These are phyloP conservation scores for Phtheirospermum japonicum DNA, from an alignment of 257 asterid genomes.

Conservation along the genomic window DNA sequence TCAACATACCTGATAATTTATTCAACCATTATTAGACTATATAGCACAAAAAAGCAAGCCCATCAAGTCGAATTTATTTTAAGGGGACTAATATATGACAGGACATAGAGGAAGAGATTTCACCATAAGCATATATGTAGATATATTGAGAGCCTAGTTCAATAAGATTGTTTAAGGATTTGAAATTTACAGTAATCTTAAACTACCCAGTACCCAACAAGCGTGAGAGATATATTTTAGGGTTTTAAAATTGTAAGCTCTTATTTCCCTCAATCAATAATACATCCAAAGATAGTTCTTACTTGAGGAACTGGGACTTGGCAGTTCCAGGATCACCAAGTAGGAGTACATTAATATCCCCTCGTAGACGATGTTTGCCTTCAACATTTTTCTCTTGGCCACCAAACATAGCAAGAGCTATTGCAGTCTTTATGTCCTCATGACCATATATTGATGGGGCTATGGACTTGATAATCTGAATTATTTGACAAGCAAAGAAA, in stretches of 20 bases:
- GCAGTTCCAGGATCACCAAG: conserved; percentile 99
- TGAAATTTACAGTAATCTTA: background rate
- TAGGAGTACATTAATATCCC: conserved; percentile 92
- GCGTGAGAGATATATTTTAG: conserved; percentile 4
- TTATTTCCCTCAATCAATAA: background rate
- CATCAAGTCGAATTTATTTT: conserved; percentile 15
- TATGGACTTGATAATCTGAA: conserved; percentile 82
- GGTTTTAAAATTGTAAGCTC: conserved; percentile 8
- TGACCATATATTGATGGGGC: conserved; percentile 98
- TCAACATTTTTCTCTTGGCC: conserved; percentile 96
- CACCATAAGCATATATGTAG: too few relatives aligned
- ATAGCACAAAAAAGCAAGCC: conserved; percentile 23
- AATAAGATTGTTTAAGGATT: background rate
- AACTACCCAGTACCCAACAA: background rate
- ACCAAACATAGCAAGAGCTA: conserved; percentile 98
- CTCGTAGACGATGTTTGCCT: conserved; percentile 91
- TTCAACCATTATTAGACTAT: conserved; percentile 23
- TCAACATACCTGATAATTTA: conserved; percentile 67
- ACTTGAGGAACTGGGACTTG: conserved; percentile 97
- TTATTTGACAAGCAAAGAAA: conserved; percentile 10
- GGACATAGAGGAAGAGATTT: too few relatives aligned
- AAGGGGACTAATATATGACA: background rate
- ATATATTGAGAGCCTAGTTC: background rate
- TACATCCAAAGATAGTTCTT: conserved; percentile 29
- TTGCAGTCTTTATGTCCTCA: conserved; percentile 93